Evolutionary conservation across 106 monocot species (phyloP).

Genomic region (Dioscorea zingiberensis): DNA sequence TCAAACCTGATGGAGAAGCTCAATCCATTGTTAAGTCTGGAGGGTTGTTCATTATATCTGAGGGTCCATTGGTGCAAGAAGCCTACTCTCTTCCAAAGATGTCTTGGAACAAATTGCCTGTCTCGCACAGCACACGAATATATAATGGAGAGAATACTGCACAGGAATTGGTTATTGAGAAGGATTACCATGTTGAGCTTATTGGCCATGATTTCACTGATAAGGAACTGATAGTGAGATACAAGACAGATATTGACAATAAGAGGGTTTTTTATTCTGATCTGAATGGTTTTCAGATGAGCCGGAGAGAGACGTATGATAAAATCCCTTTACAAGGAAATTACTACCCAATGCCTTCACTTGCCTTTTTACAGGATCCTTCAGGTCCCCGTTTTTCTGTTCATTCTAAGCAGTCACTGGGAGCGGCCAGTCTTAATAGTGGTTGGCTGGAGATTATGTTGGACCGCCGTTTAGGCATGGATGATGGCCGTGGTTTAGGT

Average conservation of each 20-base stretch:
- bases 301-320: conserved; percentile 82
- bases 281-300: conserved; percentile 96
- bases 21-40: conserved; percentile 45
- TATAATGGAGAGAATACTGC: conserved; percentile 55
- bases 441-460: conserved; percentile 98
- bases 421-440: conserved; percentile 75
- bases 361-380: conserved; percentile 79
- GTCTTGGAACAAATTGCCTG: conserved; percentile 40
- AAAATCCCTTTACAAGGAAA: conserved; percentile 95
- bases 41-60: conserved; percentile 51
- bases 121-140: conserved; percentile 81
- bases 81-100: conserved; percentile 74
- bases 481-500: conserved; percentile 92
- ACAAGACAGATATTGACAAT: conserved; percentile 82
- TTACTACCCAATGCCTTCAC: conserved; percentile 94
- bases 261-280: conserved; percentile 76
- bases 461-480: conserved; percentile 67
- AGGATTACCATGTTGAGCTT: conserved; percentile 95
- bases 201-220: conserved; percentile 67
- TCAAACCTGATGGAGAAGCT: conserved; percentile 84
- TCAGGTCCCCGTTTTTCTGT: conserved; percentile 72
- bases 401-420: conserved; percentile 85
- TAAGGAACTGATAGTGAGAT: conserved; percentile 78
- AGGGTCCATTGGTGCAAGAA: conserved; percentile 75
- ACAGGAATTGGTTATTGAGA: conserved; percentile 83